Base-by-base conservation (phyloP, 805 yeast species). In the Lipomyces mesembrius region DNA sequence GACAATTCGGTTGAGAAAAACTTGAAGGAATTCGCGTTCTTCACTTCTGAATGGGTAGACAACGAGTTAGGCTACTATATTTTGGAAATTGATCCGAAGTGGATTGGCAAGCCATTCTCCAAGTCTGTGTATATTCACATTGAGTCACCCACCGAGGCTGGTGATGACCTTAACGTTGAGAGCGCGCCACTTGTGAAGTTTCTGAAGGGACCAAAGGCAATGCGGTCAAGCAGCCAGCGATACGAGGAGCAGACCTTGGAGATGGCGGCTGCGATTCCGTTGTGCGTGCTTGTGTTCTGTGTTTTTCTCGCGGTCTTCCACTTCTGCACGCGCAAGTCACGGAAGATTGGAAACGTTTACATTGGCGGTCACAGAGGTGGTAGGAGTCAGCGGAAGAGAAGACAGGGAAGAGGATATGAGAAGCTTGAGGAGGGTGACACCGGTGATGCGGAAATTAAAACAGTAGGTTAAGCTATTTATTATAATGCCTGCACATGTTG, bases 21-120 rank as follows among this genome's bases (percentile, higher is more conserved):
- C n/a, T 11, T 59, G 12, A 65, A 57, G 49, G 64, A 68, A 35
- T 66, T 74, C 12, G 83, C 91, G 1, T 90, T 91, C 74, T 89
- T 79, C 78, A 78, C 86, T 0, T 82, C 92, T 7, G 95, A 88
- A 6, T 92, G 97, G 97, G 61, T 91, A 8, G 78, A 81, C 37
- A 84, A 83, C 69, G 80, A 79, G 27, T 83, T 84, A 65, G 97
- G 97, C 14, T 83, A 80, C 72, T 85, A 79, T 71, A 87, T 94
- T 2, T 75, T 92, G 54, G 85, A 85, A 51, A 79, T 91, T 53
- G 76, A 83, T 49, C 86, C 84, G 64, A 86, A 82, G 12, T 91
- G 96, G 93, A 79, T 91, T 39, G 81, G 80, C 51, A 88, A 83
- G 3, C 77, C 79, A 71, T 84, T 81, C 71, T 79, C 80, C 66